Evolutionary conservation across 352 stramenopile species (phyloP).

Genomic region (Phytopythium boreale): DNA sequence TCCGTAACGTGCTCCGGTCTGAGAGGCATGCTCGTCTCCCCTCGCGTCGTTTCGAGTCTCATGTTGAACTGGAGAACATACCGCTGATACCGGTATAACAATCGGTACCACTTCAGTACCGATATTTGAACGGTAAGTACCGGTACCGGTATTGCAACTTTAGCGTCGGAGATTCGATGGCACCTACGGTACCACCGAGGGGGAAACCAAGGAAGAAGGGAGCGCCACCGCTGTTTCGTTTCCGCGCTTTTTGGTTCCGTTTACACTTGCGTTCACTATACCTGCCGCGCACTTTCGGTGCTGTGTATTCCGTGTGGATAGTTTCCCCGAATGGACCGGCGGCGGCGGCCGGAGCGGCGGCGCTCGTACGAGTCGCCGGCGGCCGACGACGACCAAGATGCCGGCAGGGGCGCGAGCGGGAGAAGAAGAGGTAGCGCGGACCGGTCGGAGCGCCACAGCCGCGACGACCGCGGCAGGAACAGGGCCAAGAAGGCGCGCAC

Average conservation of each 20-base stretch:
- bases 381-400: not conserved
- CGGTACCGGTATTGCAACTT: not conserved
- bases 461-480: not conserved
- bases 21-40: no score
- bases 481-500: slow-evolving; percentile 3
- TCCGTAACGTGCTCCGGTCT: no score
- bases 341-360: slow-evolving; percentile 1
- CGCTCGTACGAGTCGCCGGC: not conserved
- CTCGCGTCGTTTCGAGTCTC: no score
- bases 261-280: slow-evolving; percentile 10
- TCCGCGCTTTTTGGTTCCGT: not conserved
- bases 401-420: not conserved
- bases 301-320: not conserved
- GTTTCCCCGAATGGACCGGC: slow-evolving; percentile 2
- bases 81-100: no score
- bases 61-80: not conserved
- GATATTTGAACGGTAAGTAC: not conserved
- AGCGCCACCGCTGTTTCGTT: not conserved
- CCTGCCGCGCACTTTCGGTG: no score
- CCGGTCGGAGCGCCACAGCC: slow-evolving; percentile 3
- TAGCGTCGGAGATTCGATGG: not conserved
- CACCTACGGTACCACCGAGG: not conserved
- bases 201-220: not conserved
- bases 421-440: not conserved
- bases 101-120: no score